Evolutionary conservation across 2,329 filamentous ascomycete species (phyloP).

Genomic region (Madurella mycetomatis): DNA sequence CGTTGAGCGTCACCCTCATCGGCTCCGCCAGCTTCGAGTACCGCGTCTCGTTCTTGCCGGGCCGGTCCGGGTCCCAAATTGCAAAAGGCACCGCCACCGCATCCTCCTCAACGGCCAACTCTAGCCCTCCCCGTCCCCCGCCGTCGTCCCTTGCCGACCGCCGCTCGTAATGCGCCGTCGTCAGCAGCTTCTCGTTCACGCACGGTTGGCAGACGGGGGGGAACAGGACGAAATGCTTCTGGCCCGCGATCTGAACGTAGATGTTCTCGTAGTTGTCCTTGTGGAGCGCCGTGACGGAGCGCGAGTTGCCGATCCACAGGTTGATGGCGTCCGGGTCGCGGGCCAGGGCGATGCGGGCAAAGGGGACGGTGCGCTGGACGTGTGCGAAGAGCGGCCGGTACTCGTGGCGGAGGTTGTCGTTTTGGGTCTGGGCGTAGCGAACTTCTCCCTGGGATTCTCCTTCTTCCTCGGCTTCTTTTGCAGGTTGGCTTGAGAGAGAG

Average conservation of each 20-base stretch:
- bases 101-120: slow-evolving; percentile 34
- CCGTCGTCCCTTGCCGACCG: neutral
- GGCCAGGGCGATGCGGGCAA: slow-evolving; percentile 63
- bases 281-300: slow-evolving; percentile 67
- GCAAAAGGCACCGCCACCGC: slow-evolving; percentile 57
- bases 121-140: slow-evolving; percentile 11
- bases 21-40: slow-evolving; percentile 59
- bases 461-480: neutral
- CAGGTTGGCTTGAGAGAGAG: neutral
- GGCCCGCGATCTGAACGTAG: slow-evolving; percentile 69
- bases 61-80: slow-evolving; percentile 68
- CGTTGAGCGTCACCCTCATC: slow-evolving; percentile 61
- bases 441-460: slow-evolving; percentile 6
- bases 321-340: slow-evolving; percentile 70
- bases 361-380: slow-evolving; percentile 62
- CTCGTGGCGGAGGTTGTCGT: slow-evolving; percentile 74
- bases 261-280: slow-evolving; percentile 85
- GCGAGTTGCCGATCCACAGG: slow-evolving; percentile 74
- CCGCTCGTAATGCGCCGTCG: slow-evolving; percentile 56
- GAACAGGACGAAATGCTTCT: slow-evolving; percentile 70
- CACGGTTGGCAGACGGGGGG: slow-evolving; percentile 67
- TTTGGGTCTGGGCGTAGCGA: slow-evolving; percentile 48
- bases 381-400: slow-evolving; percentile 60
- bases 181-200: slow-evolving; percentile 59
- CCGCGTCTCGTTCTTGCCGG: slow-evolving; percentile 44